These are phyloP conservation scores for Zasmidium cellare DNA, from an alignment of 2,329 filamentous ascomycete species.

Conservation along the genomic window DNA sequence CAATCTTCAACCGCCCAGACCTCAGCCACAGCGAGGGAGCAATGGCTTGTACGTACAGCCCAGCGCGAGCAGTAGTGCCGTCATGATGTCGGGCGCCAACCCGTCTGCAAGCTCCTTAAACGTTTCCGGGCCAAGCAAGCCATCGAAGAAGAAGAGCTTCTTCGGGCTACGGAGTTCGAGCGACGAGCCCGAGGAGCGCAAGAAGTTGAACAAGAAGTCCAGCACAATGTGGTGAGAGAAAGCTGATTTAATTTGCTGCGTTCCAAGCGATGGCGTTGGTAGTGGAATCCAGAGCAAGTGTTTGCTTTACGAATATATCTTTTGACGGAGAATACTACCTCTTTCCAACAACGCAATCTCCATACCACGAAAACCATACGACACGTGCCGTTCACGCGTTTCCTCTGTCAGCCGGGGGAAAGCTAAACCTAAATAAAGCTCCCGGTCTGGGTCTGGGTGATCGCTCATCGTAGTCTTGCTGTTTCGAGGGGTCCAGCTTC, in stretches of 20 bases:
- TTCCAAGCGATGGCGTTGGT: not conserved
- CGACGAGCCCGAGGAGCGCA: conserved; percentile 26
- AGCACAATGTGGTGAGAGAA: conserved; percentile 44
- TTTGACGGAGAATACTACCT: not conserved
- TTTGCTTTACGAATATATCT: no score
- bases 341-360: not conserved
- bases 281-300: not conserved
- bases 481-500: not conserved
- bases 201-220: conserved; percentile 44
- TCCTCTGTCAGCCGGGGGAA: not conserved
- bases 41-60: conserved; percentile 34
- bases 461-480: not conserved
- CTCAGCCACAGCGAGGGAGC: conserved; percentile 18
- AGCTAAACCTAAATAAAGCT: not conserved
- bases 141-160: conserved; percentile 38
- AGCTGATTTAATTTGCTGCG: not conserved
- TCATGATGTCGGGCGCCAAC: conserved; percentile 37
- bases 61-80: conserved; percentile 27
- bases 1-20: conserved; percentile 13
- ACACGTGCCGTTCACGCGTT: not conserved
- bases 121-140: conserved; percentile 9
- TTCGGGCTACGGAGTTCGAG: conserved; percentile 36
- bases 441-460: no score
- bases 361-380: not conserved
- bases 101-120: conserved; percentile 18